Percentiles rank a stretch among this genome's conserved stretches.
phyloP scores from a whole-genome alignment of 768 basidiomycete species.

The Pulveroboletus sp. region DNA sequence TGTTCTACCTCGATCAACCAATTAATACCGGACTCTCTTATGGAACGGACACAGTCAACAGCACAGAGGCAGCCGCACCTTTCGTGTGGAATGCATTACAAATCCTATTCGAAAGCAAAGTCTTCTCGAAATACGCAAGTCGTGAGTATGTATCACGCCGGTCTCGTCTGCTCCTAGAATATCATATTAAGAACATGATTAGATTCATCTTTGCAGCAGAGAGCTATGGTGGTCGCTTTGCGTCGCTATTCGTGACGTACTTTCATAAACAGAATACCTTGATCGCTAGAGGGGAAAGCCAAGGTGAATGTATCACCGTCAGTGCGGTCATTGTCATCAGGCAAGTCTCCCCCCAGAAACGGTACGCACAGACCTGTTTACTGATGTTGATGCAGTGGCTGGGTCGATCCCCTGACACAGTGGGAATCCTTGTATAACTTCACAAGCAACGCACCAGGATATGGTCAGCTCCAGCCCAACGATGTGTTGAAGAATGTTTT shows the following conservation, averaged over 20 bases:
- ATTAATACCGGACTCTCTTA: slow-evolving; percentile 66
- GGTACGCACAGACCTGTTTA: not conserved
- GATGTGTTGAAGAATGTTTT: slow-evolving; percentile 46
- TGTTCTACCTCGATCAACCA: slow-evolving; percentile 71
- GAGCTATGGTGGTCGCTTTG: slow-evolving; percentile 69
- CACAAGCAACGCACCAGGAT: slow-evolving; percentile 61
- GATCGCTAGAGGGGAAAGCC: slow-evolving; percentile 42
- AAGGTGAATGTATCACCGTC: slow-evolving; percentile 51
- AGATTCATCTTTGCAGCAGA: slow-evolving; percentile 67
- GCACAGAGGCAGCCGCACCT: slow-evolving; percentile 46
- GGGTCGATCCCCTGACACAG: slow-evolving; percentile 67
- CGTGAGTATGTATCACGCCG: slow-evolving; percentile 43
- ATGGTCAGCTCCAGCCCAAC: slow-evolving; percentile 57
- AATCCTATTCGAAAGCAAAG: slow-evolving; percentile 53
- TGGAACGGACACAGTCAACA: slow-evolving; percentile 53
- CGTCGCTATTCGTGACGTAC: slow-evolving; percentile 59
- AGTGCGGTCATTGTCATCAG: slow-evolving; percentile 67
- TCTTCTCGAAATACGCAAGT: slow-evolving; percentile 50
- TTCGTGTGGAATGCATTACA: slow-evolving; percentile 67
- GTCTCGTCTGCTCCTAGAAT: not conserved
- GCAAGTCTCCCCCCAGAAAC: slow-evolving; percentile 31
- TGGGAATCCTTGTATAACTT: slow-evolving; percentile 60
- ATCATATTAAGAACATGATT: not conserved
- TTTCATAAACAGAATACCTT: slow-evolving; percentile 60
- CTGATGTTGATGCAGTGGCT: slow-evolving; percentile 41